Base-by-base conservation (phyloP, 192 early-diverging fungal species). In the Entophlyctis luteolus region DNA sequence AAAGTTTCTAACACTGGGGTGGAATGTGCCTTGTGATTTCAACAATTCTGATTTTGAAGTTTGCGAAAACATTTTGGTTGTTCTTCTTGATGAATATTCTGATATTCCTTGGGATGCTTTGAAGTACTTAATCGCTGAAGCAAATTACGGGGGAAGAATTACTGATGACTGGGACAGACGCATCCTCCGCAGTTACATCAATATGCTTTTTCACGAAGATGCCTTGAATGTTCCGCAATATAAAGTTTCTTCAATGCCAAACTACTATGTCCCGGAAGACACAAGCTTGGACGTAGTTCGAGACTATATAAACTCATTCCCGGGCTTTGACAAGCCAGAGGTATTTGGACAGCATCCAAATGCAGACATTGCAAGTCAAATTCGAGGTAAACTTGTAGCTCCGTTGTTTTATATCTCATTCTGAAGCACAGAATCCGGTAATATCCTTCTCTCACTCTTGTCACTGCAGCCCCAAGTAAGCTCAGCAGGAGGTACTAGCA, bases 31-130 rank as follows among this genome's bases (percentile, higher is more conserved):
- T 14, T 84, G 68, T 25, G 83, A 85, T 52, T 86, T 86, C 74
- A 86, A 85, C 66, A 85, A 86, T 60, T 84, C 81, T 2, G 84
- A 86, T 59, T 86, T 86, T 78, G 84, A 86, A 37, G 77, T 86
- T 35, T 86, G 81, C 65, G 79, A 84, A 59, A 82, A 82, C 52
- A 69, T 84, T 47, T 60, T 81, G 62, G 77, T 75, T 4, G 84
- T 83, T 5, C 60, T 86, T 33, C 59, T 86, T 23, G 83, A 86
- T 48, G 84, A 86, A 42, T 86, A 86, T 55, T 45, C 39, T 4
- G 75, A 84, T 28, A 84, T 73, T 4, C 84, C 84, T 4, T 86
- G 84, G 84, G 84, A 86, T 68, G 84, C 84, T 2, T 57, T 86
- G 8, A 86, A 81, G 60, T 86, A 86, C 59, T 70, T 86, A 32